Percentiles rank a stretch among this genome's conserved stretches.
Evolutionary conservation across 2,329 filamentous ascomycete species (phyloP).

Genomic region (Bipolaris sorokiniana): DNA sequence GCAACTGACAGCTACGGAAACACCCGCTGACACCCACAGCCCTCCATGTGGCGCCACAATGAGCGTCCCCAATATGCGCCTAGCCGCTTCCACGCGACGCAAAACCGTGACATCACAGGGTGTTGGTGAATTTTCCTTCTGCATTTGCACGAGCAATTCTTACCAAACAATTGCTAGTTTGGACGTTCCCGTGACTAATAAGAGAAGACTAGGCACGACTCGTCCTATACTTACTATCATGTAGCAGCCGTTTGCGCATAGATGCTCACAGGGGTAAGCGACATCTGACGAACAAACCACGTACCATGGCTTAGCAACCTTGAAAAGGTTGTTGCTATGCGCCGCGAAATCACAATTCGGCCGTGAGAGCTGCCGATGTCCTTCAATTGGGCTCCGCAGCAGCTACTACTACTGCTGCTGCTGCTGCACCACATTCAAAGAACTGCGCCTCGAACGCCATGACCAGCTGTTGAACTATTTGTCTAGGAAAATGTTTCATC

Average conservation of each 20-base stretch:
- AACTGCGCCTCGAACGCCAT: background rate
- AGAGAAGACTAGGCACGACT: background rate
- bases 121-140: background rate
- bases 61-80: background rate
- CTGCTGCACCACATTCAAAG: background rate
- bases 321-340: background rate
- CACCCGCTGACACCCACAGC: conserved; percentile 17
- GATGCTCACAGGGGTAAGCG: background rate
- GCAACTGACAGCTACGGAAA: conserved; percentile 16
- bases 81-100: background rate
- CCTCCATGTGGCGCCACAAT: conserved; percentile 1
- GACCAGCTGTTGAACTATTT: background rate
- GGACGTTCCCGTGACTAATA: background rate
- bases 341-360: background rate
- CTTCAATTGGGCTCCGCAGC: background rate
- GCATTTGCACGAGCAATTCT: background rate
- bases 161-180: background rate
- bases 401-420: background rate
- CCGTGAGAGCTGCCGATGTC: conserved; percentile 1
- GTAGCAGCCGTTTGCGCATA: background rate
- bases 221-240: background rate
- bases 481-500: conserved; percentile 8
- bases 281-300: background rate
- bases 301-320: background rate
- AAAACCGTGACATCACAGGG: conserved; percentile 2